A percentile compares a stretch with the other conserved stretches of the same genome.
Evolutionary conservation across 495 filamentous ascomycete species (phyloP).

Genomic region (Copromyces sp.): DNA sequence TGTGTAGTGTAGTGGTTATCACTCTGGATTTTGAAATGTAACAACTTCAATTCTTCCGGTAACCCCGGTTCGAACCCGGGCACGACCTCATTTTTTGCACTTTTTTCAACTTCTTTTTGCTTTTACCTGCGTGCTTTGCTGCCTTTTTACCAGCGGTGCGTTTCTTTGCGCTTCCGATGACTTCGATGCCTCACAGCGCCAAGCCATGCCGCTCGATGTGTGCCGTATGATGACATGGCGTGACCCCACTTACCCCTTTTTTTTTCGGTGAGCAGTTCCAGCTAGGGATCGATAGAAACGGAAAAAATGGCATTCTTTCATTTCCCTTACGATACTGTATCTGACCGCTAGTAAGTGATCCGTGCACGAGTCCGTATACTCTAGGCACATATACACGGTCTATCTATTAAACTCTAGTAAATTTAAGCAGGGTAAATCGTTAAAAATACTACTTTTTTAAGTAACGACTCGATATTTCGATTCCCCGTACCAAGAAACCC

Average conservation of each 20-base stretch:
- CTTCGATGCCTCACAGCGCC: not conserved
- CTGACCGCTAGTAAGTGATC: no score
- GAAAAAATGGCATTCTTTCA: no score
- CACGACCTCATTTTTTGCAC: not conserved
- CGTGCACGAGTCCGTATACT: no score
- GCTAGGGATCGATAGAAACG: no score
- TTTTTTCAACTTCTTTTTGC: not conserved
- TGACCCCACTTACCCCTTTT: not conserved
- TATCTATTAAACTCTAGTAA: no score
- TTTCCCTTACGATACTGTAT: no score
- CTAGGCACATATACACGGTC: no score
- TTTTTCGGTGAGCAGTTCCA: not conserved
- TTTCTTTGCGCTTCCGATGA: not conserved
- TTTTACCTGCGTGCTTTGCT: not conserved
- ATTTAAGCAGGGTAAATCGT: no score
- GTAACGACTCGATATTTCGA: no score
- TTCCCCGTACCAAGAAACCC: no score
- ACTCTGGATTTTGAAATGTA: not conserved
- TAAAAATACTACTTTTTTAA: no score
- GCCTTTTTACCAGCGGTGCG: not conserved
- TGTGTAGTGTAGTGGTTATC: conserved; percentile 1
- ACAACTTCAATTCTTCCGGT: not conserved
- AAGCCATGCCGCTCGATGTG: not conserved
- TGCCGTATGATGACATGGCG: not conserved
- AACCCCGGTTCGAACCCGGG: not conserved